A percentile compares a stretch with the other conserved stretches of the same genome.
phyloP scores from a whole-genome alignment of 1,284 basidiomycete species.

The Peniophora sp. region DNA sequence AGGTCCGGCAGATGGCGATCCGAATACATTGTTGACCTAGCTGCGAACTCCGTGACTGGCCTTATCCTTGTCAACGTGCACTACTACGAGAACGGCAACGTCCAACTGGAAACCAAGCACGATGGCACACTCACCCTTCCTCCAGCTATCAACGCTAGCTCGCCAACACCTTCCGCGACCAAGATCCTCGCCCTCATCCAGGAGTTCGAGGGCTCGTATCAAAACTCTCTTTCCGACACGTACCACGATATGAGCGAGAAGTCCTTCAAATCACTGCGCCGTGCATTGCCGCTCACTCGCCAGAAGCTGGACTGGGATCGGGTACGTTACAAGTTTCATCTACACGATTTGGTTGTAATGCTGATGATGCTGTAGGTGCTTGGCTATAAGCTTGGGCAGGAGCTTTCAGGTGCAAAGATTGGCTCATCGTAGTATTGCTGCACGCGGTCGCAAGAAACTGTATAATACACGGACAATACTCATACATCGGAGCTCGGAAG shows the following conservation, averaged over 20 bases:
- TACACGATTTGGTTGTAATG: background rate
- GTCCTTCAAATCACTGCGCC: constrained; percentile 82
- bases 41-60: constrained; percentile 47
- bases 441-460: background rate
- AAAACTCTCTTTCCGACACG: constrained; percentile 68
- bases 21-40: constrained; percentile 59
- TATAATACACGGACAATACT: background rate
- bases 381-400: constrained; percentile 82
- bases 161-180: constrained; percentile 48
- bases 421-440: constrained; percentile 21
- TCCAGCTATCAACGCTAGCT: constrained; percentile 38
- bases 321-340: constrained; percentile 32
- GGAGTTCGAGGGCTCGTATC: constrained; percentile 71
- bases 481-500: constrained; percentile 1
- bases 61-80: constrained; percentile 80
- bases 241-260: constrained; percentile 87
- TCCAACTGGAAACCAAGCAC: constrained; percentile 80
- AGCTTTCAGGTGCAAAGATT: constrained; percentile 66
- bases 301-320: constrained; percentile 94
- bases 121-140: constrained; percentile 60
- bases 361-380: constrained; percentile 43
- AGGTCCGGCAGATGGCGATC: constrained; percentile 94
- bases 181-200: constrained; percentile 80
- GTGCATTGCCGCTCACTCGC: constrained; percentile 85
- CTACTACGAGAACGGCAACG: constrained; percentile 96